Conservation (phyloP, 1,284 basidiomycete species). For the Cryptococcus maquisensis region DNA sequence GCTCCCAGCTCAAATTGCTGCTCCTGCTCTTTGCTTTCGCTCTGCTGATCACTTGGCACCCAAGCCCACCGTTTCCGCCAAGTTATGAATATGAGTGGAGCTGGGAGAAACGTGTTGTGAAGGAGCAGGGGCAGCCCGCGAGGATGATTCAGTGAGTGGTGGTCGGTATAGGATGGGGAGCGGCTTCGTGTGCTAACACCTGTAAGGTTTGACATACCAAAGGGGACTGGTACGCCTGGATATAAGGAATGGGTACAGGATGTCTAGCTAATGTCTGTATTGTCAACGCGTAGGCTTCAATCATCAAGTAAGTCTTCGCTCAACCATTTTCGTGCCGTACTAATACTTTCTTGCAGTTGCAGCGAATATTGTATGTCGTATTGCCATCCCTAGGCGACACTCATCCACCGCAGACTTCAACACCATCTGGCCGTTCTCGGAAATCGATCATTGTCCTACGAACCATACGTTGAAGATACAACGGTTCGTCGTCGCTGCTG, state of each 20-base stretch:
- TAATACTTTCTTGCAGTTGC: slow-evolving; percentile 14
- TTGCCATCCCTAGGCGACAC: background rate
- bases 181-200: background rate
- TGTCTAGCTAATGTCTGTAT: background rate
- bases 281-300: slow-evolving; percentile 24
- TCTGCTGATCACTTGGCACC: slow-evolving; percentile 14
- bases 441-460: slow-evolving; percentile 42
- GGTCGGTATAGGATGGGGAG: background rate
- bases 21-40: slow-evolving; percentile 8
- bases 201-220: slow-evolving; percentile 40
- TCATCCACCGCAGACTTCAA: slow-evolving; percentile 29
- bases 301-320: slow-evolving; percentile 21
- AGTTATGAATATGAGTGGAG: slow-evolving; percentile 32
- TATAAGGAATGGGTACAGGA: background rate
- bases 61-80: slow-evolving; percentile 39
- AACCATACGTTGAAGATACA: slow-evolving; percentile 38
- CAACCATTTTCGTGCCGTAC: slow-evolving; percentile 4
- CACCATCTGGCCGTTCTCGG: slow-evolving; percentile 41
- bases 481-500: slow-evolving; percentile 21
- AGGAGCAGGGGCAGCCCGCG: slow-evolving; percentile 29
- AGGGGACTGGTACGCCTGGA: slow-evolving; percentile 28
- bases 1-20: slow-evolving; percentile 9
- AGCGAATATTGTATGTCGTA: slow-evolving; percentile 22
- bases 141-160: slow-evolving; percentile 38
- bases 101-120: slow-evolving; percentile 17